A percentile compares a stretch with the other conserved stretches of the same genome.
phyloP scores from a whole-genome alignment of 495 filamentous ascomycete genomes.

The Podospora fimiseda region DNA sequence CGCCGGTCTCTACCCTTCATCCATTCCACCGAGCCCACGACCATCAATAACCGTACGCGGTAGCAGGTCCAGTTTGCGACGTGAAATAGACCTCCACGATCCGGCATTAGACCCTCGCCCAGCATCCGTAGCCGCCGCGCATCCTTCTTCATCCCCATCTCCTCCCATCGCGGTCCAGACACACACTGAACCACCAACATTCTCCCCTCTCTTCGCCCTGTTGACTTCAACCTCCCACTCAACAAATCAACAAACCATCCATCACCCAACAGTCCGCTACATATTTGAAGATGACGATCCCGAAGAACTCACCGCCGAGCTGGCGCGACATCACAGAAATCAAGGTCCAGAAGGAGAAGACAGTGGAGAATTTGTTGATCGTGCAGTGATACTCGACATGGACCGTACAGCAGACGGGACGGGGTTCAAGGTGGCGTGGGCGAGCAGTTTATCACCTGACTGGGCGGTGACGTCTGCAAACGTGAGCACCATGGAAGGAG shows the following conservation, averaged over 20 bases:
- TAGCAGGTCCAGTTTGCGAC: slow-evolving; percentile 25
- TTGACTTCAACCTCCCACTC: slow-evolving; percentile 43
- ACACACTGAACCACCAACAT: slow-evolving; percentile 29
- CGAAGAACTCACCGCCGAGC: slow-evolving; percentile 53
- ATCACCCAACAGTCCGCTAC: slow-evolving; percentile 83
- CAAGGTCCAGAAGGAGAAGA: slow-evolving; percentile 3
- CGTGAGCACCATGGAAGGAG: slow-evolving; percentile 36
- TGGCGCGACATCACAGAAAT: slow-evolving; percentile 33
- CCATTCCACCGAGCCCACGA: slow-evolving; percentile 23
- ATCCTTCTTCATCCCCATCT: slow-evolving; percentile 1
- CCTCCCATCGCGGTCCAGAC: slow-evolving; percentile 7
- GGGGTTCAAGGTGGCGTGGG: slow-evolving; percentile 39
- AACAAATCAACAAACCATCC: slow-evolving; percentile 33
- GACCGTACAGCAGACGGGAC: slow-evolving; percentile 42
- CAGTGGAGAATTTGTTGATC: slow-evolving; percentile 29
- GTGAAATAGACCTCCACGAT: slow-evolving; percentile 23
- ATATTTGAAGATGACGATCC: slow-evolving; percentile 76
- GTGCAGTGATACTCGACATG: slow-evolving; percentile 53
- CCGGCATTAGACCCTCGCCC: slow-evolving; percentile 8
- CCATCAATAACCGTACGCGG: slow-evolving; percentile 23
- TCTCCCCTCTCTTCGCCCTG: slow-evolving; percentile 62
- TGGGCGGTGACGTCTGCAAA: slow-evolving; percentile 41
- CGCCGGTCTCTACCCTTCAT: slow-evolving; percentile 12
- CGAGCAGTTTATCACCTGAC: slow-evolving; percentile 40
- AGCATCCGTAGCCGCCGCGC: slow-evolving; percentile 13